Conservation (phyloP, 495 filamentous ascomycete species). For the Staphylotrichum tortipilum region DNA sequence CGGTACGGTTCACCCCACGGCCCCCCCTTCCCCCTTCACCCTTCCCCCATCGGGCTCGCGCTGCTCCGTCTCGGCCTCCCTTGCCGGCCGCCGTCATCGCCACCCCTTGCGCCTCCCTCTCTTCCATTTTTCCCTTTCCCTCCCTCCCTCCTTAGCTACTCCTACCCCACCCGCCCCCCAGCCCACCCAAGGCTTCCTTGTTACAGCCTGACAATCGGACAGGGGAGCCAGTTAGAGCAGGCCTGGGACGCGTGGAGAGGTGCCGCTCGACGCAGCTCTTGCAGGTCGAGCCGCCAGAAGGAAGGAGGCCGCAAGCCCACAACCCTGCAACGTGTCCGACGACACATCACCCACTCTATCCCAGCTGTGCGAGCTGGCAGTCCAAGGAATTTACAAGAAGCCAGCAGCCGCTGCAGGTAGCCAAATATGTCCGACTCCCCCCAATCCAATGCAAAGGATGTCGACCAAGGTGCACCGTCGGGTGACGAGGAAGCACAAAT, state of each 20-base stretch:
- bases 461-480: slow-evolving; percentile 88
- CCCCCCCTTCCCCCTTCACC: no score
- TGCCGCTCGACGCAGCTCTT: slow-evolving; percentile 31
- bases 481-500: slow-evolving; percentile 69
- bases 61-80: slow-evolving; percentile 20
- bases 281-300: slow-evolving; percentile 39
- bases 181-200: slow-evolving; percentile 29
- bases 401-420: slow-evolving; percentile 56
- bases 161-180: slow-evolving; percentile 14
- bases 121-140: no score
- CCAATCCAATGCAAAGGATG: slow-evolving; percentile 87
- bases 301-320: slow-evolving; percentile 37
- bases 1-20: slow-evolving; percentile 11
- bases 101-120: slow-evolving; percentile 8
- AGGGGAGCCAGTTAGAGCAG: slow-evolving; percentile 35
- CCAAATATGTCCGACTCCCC: slow-evolving; percentile 92
- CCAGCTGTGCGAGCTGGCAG: slow-evolving; percentile 46
- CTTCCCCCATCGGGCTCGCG: slow-evolving; percentile 22
- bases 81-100: slow-evolving; percentile 15
- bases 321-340: slow-evolving; percentile 48
- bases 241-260: slow-evolving; percentile 32
- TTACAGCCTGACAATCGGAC: slow-evolving; percentile 41
- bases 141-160: slow-evolving; percentile 3
- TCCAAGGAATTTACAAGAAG: slow-evolving; percentile 51
- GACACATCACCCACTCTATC: slow-evolving; percentile 42